phyloP scores from a whole-genome alignment of 352 stramenopile genomes.

The Pythium rishiriense region DNA sequence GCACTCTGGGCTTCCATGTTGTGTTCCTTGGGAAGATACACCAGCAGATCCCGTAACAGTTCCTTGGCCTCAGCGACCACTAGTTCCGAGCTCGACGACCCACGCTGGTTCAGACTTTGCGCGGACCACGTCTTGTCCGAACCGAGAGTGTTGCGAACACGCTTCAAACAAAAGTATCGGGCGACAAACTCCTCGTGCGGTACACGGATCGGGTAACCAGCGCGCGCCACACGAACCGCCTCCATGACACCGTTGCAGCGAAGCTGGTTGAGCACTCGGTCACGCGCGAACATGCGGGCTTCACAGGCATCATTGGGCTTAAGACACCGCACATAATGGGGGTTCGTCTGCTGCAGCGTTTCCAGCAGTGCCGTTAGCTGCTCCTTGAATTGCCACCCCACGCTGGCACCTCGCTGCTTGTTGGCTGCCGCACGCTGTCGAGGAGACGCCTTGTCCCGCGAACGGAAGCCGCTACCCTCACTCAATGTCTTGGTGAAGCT shows the following conservation, averaged over 20 bases:
- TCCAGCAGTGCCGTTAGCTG: conserved; percentile 76
- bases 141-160: conserved; percentile 43
- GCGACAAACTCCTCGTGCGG: conserved; percentile 71
- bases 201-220: conserved; percentile 82
- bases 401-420: conserved; percentile 74
- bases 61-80: conserved; percentile 60
- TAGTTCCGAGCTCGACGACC: conserved; percentile 40
- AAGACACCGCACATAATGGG: conserved; percentile 89
- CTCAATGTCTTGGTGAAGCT: conserved; percentile 77
- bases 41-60: conserved; percentile 85
- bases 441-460: conserved; percentile 53
- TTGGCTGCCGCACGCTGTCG: conserved; percentile 53
- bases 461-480: conserved; percentile 56
- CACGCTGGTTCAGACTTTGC: conserved; percentile 47
- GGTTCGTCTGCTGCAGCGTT: conserved; percentile 66
- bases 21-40: conserved; percentile 88
- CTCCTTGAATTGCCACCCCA: conserved; percentile 88
- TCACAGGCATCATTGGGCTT: conserved; percentile 87
- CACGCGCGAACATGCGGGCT: conserved; percentile 53
- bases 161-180: conserved; percentile 75
- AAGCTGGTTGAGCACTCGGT: conserved; percentile 85
- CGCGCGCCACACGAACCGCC: conserved; percentile 81
- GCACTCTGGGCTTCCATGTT: conserved; percentile 76
- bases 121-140: conserved; percentile 37
- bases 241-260: conserved; percentile 86